Evolutionary conservation across 495 filamentous ascomycete species (phyloP), one percentile per base, ranked within the genome.

Genomic region (Hypoxylon rickii): DNA sequence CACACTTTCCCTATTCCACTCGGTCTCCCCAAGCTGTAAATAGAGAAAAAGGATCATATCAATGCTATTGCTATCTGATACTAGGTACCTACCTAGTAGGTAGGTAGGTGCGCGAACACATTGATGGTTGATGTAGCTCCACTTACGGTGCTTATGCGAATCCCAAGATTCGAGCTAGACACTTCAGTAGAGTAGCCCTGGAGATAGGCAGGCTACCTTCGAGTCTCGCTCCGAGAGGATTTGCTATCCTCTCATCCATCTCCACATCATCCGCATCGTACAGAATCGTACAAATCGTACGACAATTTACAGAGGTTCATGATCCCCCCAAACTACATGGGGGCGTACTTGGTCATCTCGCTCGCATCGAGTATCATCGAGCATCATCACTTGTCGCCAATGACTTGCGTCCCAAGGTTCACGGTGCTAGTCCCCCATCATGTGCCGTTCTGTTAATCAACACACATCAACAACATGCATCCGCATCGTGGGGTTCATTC

Each of bases 181-280:
- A 48, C 47, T 44, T 44, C 41, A 33, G 43, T 45, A 62, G 24
- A 55, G 51, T 62, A 55, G 48, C 58, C 49, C 38, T n/a, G n/a
- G n/a, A n/a, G n/a, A n/a, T n/a, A n/a, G n/a, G n/a, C n/a, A n/a
- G n/a, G n/a, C n/a, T n/a, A 37, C 47, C 50, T 49, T 54, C 39
- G 44, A 63, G 52, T 58, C 37, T 57, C n/a, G n/a, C 21, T 39
- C 53, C 59, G 48, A 56, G 48, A 52, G 47, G 36, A 43, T 50
- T 40, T 8, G 19, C 3, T 21, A 50, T 63, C 43, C 48, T 57
- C 59, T 63, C 39, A 42, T 54, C 79, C 86, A 90, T 69, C 85
- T 84, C 3, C 92, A 76, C 61, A 69, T 92, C 88, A 54, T 92
- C 92, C 2, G 92, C 87, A 71, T 93, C 89, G 68, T 93, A 89